Conservation (phyloP, 371 early-diverging fungal species). For the Dichotomocladium elegans region DNA sequence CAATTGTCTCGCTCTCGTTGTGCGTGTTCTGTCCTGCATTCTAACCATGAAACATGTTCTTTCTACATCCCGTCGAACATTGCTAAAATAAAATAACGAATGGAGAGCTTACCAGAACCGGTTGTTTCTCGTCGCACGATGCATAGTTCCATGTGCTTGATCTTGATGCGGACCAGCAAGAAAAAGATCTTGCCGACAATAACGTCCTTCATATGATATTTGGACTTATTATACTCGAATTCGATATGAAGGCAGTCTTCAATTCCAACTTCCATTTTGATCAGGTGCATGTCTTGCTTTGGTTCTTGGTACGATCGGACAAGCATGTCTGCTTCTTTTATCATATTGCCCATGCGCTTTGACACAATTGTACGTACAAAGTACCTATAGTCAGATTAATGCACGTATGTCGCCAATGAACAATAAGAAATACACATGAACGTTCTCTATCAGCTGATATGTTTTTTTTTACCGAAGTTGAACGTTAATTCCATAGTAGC, state of each 20-base stretch:
- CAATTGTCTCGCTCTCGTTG: constrained; percentile 96
- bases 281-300: constrained; percentile 79
- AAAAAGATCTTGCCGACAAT: constrained; percentile 99
- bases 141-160: constrained; percentile 97
- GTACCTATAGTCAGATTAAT: constrained; percentile 45
- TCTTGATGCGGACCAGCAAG: constrained; percentile 95
- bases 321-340: constrained; percentile 80
- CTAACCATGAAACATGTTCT: not conserved
- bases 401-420: too few relatives aligned
- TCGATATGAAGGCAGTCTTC: constrained; percentile 95
- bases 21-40: constrained; percentile 84
- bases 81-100: not conserved
- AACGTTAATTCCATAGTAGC: constrained; percentile 89
- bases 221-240: constrained; percentile 90
- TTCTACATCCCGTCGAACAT: not conserved
- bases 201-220: constrained; percentile 94
- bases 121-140: constrained; percentile 96
- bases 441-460: too few relatives aligned
- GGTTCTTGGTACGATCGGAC: constrained; percentile 86
- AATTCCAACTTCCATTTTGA: constrained; percentile 96
- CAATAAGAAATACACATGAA: too few relatives aligned
- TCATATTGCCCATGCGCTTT: constrained; percentile 75
- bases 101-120: constrained; percentile 60
- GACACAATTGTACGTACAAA: constrained; percentile 83
- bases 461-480: constrained; percentile 71